phyloP scores from a whole-genome alignment of 129 eudicot species.

The Calendula officinalis region DNA sequence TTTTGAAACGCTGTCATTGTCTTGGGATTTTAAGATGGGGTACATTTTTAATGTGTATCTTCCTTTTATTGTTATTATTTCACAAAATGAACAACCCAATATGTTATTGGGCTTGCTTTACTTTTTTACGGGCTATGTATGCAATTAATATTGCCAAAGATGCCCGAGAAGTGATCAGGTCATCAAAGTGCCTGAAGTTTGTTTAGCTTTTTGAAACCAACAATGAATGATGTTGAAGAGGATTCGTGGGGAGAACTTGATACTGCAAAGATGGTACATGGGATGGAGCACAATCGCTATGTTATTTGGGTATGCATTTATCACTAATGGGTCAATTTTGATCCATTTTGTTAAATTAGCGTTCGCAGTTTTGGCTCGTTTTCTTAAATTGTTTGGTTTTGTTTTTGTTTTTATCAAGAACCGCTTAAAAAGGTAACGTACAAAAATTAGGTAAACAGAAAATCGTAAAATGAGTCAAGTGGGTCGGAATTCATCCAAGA shows the following conservation, averaged over 20 bases:
- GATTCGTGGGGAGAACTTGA: conserved; percentile 99
- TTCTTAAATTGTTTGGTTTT: neutral
- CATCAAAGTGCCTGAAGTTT: conserved; percentile 60
- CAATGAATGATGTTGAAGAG: conserved; percentile 60
- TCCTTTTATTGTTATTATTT: neutral
- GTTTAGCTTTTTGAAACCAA: conserved; percentile 60
- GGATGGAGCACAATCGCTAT: conserved; percentile 66
- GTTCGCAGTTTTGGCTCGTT: neutral
- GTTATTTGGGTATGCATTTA: conserved; percentile 77
- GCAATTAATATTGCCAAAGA: conserved; percentile 80
- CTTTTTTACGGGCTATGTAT: conserved; percentile 46
- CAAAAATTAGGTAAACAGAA: neutral
- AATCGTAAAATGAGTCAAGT: neutral
- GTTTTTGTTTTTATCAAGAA: neutral
- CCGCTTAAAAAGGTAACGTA: neutral
- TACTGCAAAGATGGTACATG: conserved; percentile 52
- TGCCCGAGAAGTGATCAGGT: conserved; percentile 83
- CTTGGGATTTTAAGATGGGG: conserved; percentile 96
- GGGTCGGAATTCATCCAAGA: neutral
- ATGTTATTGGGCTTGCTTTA: conserved; percentile 44
- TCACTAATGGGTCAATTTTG: too few species aligned
- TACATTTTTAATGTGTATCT: conserved; percentile 26
- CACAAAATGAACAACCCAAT: conserved; percentile 28
- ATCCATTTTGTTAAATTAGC: neutral
- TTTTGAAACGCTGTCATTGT: conserved; percentile 54